A percentile compares a stretch with the other conserved stretches of the same genome.
Evolutionary conservation across 371 early-diverging fungal species (phyloP).

Genomic region (Mucor lusitanicus): DNA sequence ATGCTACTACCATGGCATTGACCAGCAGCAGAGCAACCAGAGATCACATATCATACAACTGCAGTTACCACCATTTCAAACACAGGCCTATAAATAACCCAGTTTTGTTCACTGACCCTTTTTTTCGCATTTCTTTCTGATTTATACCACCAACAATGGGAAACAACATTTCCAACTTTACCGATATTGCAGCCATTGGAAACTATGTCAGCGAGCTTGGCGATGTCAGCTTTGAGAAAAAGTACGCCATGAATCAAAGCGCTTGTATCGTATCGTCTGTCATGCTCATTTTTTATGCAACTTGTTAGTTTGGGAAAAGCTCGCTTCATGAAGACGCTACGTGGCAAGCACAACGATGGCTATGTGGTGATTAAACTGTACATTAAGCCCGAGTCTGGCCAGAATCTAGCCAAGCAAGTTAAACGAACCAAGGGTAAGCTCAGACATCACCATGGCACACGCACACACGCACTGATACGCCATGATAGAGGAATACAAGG

Average conservation of each 20-base stretch:
- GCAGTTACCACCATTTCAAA: no score
- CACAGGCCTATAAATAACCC: no score
- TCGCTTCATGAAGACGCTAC: constrained; percentile 92
- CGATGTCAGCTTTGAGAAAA: constrained; percentile 74
- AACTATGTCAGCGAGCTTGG: constrained; percentile 73
- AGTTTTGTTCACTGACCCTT: background rate
- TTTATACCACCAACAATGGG: constrained; percentile 51
- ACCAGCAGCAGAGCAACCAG: no score
- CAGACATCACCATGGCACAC: no score
- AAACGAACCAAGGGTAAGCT: constrained; percentile 60
- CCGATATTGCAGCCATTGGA: constrained; percentile 69
- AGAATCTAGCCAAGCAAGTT: constrained; percentile 63
- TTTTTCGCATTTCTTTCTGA: background rate
- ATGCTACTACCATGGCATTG: no score
- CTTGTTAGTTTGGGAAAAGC: constrained; percentile 82
- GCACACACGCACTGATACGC: background rate
- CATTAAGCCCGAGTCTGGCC: constrained; percentile 77
- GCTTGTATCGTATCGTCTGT: no score
- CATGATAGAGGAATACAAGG: constrained; percentile 62
- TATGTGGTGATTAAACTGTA: constrained; percentile 90
- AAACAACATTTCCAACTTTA: constrained; percentile 68
- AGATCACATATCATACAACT: no score
- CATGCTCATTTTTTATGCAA: constrained; percentile 8
- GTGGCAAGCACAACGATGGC: constrained; percentile 76
- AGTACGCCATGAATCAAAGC: constrained; percentile 33